A percentile compares a stretch with the other conserved stretches of the same genome.
Evolutionary conservation across 768 basidiomycete genomes (phyloP).

Genomic region (Chiua virens): DNA sequence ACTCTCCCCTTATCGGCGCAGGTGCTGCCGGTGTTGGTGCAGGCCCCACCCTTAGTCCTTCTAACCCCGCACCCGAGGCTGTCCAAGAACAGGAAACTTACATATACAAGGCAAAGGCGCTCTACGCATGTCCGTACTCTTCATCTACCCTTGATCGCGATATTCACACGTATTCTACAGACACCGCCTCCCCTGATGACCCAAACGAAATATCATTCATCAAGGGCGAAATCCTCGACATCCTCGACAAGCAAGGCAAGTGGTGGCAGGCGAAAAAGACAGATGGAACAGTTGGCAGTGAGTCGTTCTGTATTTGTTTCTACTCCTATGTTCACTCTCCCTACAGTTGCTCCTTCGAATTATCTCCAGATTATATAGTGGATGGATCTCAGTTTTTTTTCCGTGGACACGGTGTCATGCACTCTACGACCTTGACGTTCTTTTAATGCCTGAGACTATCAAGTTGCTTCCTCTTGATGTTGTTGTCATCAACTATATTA

Average conservation of each 20-base stretch:
- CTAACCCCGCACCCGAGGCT: constrained; percentile 27
- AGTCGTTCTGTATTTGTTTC: constrained; percentile 33
- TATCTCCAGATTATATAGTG: constrained; percentile 77
- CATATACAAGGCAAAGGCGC: constrained; percentile 79
- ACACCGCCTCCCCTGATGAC: constrained; percentile 91
- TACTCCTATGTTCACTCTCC: constrained; percentile 9
- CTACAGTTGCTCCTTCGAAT: constrained; percentile 78
- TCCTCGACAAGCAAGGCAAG: constrained; percentile 89
- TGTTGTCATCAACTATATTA: constrained; percentile 33
- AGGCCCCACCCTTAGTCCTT: constrained; percentile 33
- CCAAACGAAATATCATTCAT: constrained; percentile 93
- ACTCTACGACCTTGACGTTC: constrained; percentile 33
- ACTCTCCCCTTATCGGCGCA: constrained; percentile 67
- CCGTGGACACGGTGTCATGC: constrained; percentile 28
- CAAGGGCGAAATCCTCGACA: constrained; percentile 91
- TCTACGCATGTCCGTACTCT: constrained; percentile 76
- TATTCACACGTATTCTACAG: constrained; percentile 44
- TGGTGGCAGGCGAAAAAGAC: constrained; percentile 89
- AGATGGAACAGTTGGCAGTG: constrained; percentile 78
- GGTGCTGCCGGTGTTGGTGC: constrained; percentile 66
- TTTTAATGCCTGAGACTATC: constrained; percentile 27
- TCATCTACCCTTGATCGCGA: constrained; percentile 11
- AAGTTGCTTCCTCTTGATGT: constrained; percentile 18
- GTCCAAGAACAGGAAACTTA: constrained; percentile 45
- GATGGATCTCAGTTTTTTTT: constrained; percentile 10